These are phyloP conservation scores for Balakata baccata DNA, from an alignment of 345 rosid genomes.

Conservation along the genomic window DNA sequence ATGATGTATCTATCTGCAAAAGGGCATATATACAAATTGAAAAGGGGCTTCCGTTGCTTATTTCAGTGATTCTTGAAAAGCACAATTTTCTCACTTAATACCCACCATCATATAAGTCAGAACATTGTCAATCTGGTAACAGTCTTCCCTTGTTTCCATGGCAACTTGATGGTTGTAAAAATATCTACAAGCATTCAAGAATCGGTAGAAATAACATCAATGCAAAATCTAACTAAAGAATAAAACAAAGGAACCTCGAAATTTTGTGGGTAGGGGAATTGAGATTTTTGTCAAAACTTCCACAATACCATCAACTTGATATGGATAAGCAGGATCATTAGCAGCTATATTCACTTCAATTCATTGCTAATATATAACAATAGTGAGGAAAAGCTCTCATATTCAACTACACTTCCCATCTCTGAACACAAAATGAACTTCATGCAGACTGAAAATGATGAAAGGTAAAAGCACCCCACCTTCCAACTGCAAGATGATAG, in stretches of 20 bases:
- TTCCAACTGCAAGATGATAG: neutral
- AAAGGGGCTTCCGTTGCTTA: neutral
- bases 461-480: neutral
- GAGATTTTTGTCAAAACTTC: neutral
- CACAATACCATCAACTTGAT: neutral
- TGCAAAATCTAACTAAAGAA: neutral
- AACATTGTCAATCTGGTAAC: neutral
- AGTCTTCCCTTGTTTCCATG: neutral
- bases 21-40: neutral
- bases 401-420: neutral
- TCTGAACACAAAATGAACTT: neutral
- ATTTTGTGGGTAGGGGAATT: too few relatives aligned
- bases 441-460: neutral
- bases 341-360: neutral
- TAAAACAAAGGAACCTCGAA: neutral
- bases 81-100: neutral
- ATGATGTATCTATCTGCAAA: neutral
- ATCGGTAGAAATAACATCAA: neutral
- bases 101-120: neutral
- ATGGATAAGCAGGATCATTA: neutral
- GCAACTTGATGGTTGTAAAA: neutral
- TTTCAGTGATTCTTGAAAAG: neutral
- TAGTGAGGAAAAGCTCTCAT: neutral
- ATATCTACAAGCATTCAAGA: neutral
- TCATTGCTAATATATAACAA: neutral